phyloP scores from a whole-genome alignment of 2,329 filamentous ascomycete genomes.

The Pyrenophora graminea region DNA sequence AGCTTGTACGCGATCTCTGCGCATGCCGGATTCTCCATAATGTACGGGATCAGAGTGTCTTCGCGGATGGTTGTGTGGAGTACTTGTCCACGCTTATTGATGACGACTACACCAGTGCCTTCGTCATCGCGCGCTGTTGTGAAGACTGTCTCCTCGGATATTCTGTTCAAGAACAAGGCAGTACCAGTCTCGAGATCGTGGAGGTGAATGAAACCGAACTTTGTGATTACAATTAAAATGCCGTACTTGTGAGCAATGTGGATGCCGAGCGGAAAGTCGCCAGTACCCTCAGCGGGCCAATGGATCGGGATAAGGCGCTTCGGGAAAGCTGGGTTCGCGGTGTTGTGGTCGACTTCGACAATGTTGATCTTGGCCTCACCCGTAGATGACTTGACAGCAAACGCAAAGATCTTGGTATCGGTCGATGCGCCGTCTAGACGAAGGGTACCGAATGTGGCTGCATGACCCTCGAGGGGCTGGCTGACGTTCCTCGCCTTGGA shows the following conservation, averaged over 20 bases:
- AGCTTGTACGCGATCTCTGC: conserved; percentile 93
- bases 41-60: conserved; percentile 85
- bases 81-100: conserved; percentile 97
- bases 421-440: conserved; percentile 85
- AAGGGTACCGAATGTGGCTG: conserved; percentile 89
- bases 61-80: conserved; percentile 94
- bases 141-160: conserved; percentile 99
- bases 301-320: conserved; percentile 98
- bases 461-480: conserved; percentile 96
- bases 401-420: conserved; percentile 95
- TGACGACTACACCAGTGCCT: conserved; percentile 85
- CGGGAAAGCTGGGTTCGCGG: conserved; percentile 83
- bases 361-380: conserved; percentile 91
- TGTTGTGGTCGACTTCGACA: conserved; percentile 93
- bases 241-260: conserved; percentile 97
- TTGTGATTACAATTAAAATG: conserved; percentile 95
- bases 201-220: conserved; percentile 98
- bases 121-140: conserved; percentile 84
- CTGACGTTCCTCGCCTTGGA: conserved; percentile 95
- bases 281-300: conserved; percentile 92
- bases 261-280: conserved; percentile 97
- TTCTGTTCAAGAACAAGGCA: conserved; percentile 99
- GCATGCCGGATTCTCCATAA: conserved; percentile 95
- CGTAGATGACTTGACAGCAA: conserved; percentile 85
- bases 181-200: conserved; percentile 96